Percentiles rank a stretch among this genome's conserved stretches.
These are phyloP conservation scores for Zasmidium cellare DNA, from an alignment of 2,329 filamentous ascomycete genomes.

Conservation along the genomic window DNA sequence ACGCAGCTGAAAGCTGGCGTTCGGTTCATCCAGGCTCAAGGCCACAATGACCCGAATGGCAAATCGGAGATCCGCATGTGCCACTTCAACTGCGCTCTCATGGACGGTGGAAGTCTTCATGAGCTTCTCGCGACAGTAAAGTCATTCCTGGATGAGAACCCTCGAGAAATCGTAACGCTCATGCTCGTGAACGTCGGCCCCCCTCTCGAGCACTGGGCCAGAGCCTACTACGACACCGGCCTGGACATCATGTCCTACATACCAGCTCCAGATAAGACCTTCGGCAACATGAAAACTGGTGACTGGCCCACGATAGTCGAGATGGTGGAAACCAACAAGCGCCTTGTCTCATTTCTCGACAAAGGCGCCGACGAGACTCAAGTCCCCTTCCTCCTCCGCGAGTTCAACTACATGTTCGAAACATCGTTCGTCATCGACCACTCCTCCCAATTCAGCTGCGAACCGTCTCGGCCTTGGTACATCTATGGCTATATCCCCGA, in stretches of 20 bases:
- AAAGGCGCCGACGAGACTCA: constrained; percentile 39
- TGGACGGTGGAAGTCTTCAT: constrained; percentile 28
- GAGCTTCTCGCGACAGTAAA: constrained; percentile 19
- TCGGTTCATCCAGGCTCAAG: constrained; percentile 28
- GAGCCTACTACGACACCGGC: constrained; percentile 54
- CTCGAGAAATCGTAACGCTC: constrained; percentile 28
- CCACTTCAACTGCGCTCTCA: constrained; percentile 30
- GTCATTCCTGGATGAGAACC: constrained; percentile 24
- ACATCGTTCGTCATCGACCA: constrained; percentile 41
- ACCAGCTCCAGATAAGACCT: constrained; percentile 28
- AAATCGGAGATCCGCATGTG: constrained; percentile 26
- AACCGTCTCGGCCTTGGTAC: constrained; percentile 43
- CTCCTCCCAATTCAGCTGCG: constrained; percentile 36
- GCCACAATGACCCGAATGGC: constrained; percentile 23
- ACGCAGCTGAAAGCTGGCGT: constrained; percentile 53
- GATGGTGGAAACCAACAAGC: constrained; percentile 42
- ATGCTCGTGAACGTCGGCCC: constrained; percentile 41
- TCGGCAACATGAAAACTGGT: constrained; percentile 33
- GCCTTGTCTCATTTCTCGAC: constrained; percentile 48
- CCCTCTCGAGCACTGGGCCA: constrained; percentile 44
- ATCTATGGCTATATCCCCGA: constrained; percentile 38
- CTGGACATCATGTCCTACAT: constrained; percentile 46
- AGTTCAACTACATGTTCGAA: constrained; percentile 47
- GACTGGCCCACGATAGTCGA: constrained; percentile 46
- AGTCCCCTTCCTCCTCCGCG: constrained; percentile 41